These are phyloP conservation scores for Acrasis kona DNA, from an alignment of 78 protist species.

Conservation along the genomic window DNA sequence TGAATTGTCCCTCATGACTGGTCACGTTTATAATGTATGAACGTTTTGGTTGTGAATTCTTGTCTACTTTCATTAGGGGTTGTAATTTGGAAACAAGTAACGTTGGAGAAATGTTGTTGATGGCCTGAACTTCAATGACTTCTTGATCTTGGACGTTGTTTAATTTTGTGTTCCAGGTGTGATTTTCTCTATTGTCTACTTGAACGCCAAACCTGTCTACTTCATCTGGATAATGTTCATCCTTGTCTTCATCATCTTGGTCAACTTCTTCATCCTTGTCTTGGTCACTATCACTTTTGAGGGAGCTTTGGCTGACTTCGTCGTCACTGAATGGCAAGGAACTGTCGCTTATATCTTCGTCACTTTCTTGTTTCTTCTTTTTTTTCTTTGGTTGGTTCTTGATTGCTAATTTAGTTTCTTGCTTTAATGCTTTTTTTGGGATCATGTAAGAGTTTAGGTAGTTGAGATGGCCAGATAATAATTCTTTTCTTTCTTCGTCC, in stretches of 20 bases:
- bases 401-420: background rate
- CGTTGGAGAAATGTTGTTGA: conserved; percentile 33
- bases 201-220: background rate
- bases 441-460: too few relatives aligned
- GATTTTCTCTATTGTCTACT: conserved; percentile 16
- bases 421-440: too few relatives aligned
- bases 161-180: conserved; percentile 20
- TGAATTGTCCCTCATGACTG: conserved; percentile 71
- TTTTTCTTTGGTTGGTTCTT: too few relatives aligned
- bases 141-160: conserved; percentile 40
- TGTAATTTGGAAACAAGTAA: conserved; percentile 25
- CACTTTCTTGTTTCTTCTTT: too few relatives aligned
- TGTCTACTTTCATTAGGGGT: conserved; percentile 32
- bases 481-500: too few relatives aligned
- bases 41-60: too few relatives aligned
- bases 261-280: background rate
- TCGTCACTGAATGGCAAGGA: too few relatives aligned
- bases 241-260: background rate
- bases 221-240: too few relatives aligned
- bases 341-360: too few relatives aligned
- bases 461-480: too few relatives aligned
- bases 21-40: conserved; percentile 68
- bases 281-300: background rate
- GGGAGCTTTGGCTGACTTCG: background rate
- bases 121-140: conserved; percentile 3